Base-by-base conservation (phyloP, 352 stramenopile genomes). In the Phytophthora pini region DNA sequence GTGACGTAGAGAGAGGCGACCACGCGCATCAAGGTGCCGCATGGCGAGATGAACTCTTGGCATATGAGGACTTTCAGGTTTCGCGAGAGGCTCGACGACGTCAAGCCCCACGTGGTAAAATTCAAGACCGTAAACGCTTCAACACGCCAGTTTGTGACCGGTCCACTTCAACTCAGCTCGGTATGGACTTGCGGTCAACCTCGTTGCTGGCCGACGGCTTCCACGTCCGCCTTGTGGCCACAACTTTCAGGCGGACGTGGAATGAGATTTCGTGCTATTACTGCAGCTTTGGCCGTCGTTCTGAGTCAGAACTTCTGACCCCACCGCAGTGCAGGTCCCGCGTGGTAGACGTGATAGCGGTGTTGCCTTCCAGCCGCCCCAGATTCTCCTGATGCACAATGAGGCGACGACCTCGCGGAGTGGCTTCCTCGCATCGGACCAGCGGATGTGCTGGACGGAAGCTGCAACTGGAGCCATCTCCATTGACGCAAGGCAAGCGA, bases 401-500 rank as follows among this genome's bases (percentile, higher is more conserved):
- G 6, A 20, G 17, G 17, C 17, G 17, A 20, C 17, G 17, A 20
- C 17, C 8, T 34, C 31, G 31, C 31, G 31, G 6, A 34, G 31
- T 53, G 39, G 5, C 17, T 24, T 45, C 51, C 38, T n/a, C 47
- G 44, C 34, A 41, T 38, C 5, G 27, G n/a, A 20, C 22, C 54
- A 36, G 36, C 17, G 40, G 61, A 40, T 56, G 44, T 56, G 45
- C 51, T 56, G 53, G 53, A 58, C 49, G 31, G 27, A 54, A 45
- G 26, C 20, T 7, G 22, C 46, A 53, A 41, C 27, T n/a, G 24
- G 27, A 47, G 17, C 41, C 48, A 32, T 29, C 9, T 22, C 15
- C 9, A 12, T 36, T 36, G 31, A 36, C 31, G 31, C 9, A 36
- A 11, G 38, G 31, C 9, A 36, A 11, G 38, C 15, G 10, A 20